Percentiles rank a stretch among this genome's conserved stretches.
These are phyloP conservation scores for Ophiostoma himal-ulmi DNA, from an alignment of 2,329 filamentous ascomycete genomes.

Conservation along the genomic window DNA sequence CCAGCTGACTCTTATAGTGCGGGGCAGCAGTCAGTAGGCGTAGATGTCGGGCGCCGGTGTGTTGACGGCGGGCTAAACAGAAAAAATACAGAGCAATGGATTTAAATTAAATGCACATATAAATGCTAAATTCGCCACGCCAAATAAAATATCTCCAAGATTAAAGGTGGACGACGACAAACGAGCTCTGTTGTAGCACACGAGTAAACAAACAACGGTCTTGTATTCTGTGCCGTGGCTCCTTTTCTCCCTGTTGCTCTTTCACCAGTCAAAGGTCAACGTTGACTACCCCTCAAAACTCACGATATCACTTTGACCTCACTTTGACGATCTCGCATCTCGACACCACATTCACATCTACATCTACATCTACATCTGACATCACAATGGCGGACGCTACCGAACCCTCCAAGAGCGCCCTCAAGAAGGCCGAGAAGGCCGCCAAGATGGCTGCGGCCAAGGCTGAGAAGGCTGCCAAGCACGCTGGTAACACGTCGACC, in stretches of 20 bases:
- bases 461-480: constrained; percentile 56
- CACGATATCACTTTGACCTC: background rate
- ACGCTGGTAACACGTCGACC: constrained; percentile 38
- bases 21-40: constrained; percentile 3
- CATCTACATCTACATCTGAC: background rate
- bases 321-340: background rate
- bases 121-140: background rate
- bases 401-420: constrained; percentile 55
- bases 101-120: background rate
- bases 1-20: background rate
- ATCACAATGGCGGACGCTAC: constrained; percentile 21
- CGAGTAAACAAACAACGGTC: background rate
- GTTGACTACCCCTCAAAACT: background rate
- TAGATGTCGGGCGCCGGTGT: background rate
- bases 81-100: constrained; percentile 1
- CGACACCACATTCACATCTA: background rate
- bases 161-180: background rate
- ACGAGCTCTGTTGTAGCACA: background rate
- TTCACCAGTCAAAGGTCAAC: background rate
- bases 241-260: background rate
- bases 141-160: constrained; percentile 6
- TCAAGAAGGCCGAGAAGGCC: constrained; percentile 62
- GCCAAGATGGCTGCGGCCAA: constrained; percentile 58
- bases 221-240: background rate
- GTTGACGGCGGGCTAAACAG: constrained; percentile 6